A percentile compares a stretch with the other conserved stretches of the same genome.
Conservation (phyloP, 208 protist genomes). For the Tritrichomonas musculus region DNA sequence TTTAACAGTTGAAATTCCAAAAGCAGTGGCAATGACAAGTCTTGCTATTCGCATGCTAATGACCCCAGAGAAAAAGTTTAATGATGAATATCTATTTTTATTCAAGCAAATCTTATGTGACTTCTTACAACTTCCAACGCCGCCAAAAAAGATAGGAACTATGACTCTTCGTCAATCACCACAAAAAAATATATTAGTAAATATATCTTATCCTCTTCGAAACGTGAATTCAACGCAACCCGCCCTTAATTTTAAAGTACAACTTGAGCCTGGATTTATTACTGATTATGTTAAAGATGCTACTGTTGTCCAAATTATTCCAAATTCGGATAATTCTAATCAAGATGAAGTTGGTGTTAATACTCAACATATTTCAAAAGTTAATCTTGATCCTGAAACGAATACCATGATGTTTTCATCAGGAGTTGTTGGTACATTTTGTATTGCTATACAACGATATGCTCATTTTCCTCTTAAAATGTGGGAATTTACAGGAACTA, state of each 20-base stretch:
- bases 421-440: not conserved
- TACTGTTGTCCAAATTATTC: not conserved
- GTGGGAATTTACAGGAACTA: not conserved
- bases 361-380: not conserved
- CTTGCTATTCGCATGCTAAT: not conserved
- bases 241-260: not conserved
- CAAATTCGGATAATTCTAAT: too few relatives aligned
- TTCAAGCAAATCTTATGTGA: not conserved
- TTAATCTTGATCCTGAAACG: not conserved
- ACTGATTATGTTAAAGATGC: not conserved
- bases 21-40: not conserved
- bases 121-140: not conserved
- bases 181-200: not conserved
- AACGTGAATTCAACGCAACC: not conserved
- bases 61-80: not conserved
- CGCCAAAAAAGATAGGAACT: not conserved
- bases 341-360: too few relatives aligned
- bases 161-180: not conserved
- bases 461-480: not conserved
- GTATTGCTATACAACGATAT: not conserved
- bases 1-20: slow-evolving; percentile 16
- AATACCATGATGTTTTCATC: not conserved
- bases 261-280: not conserved
- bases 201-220: not conserved
- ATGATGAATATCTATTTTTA: not conserved